Evolutionary conservation across 2,329 filamentous ascomycete genomes (phyloP).

Genomic region (Tolypocladium ovalisporum): DNA sequence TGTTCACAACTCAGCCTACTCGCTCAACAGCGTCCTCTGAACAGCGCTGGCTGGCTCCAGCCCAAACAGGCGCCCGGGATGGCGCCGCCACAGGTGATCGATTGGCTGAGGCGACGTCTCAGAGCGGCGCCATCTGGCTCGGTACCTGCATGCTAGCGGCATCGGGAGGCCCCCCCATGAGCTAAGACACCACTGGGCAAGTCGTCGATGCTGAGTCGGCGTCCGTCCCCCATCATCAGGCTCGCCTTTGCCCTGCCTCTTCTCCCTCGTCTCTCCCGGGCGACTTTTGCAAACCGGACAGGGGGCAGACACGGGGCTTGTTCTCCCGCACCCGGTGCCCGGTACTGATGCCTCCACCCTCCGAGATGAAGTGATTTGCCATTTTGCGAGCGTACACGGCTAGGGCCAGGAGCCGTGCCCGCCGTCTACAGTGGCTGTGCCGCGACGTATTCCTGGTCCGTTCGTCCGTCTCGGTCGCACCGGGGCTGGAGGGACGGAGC

Average conservation of each 20-base stretch:
- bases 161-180: slow-evolving; percentile 6
- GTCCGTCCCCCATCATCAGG: too few species aligned
- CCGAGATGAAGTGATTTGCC: neutral
- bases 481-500: neutral
- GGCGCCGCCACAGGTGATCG: slow-evolving; percentile 5
- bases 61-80: neutral
- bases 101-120: slow-evolving; percentile 23
- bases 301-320: too few species aligned
- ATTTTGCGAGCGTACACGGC: neutral
- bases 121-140: slow-evolving; percentile 9
- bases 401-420: neutral
- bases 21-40: too few species aligned
- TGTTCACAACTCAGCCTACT: too few species aligned
- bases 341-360: neutral
- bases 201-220: too few species aligned
- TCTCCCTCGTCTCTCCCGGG: too few species aligned
- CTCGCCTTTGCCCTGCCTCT: too few species aligned
- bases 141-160: slow-evolving; percentile 13
- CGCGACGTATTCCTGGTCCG: neutral
- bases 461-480: neutral
- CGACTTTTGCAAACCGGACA: too few species aligned
- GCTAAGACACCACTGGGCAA: neutral
- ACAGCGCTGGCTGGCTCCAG: neutral
- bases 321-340: neutral
- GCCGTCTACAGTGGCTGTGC: neutral